phyloP scores from a whole-genome alignment of 192 early-diverging fungal species.

The Coemansia umbellata region DNA sequence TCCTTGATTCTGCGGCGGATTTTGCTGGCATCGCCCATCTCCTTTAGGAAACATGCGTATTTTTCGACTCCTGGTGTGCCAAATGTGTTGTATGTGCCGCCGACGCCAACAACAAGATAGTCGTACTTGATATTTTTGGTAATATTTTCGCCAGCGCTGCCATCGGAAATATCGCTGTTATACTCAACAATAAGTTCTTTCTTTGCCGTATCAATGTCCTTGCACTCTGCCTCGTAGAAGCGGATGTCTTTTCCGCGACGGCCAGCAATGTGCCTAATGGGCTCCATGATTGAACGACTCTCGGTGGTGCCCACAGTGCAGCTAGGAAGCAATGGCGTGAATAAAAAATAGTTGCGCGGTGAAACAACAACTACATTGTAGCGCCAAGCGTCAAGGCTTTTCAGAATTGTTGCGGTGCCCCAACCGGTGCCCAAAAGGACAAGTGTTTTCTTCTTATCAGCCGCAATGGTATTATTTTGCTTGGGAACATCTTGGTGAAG shows the following conservation, averaged over 20 bases:
- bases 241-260: slow-evolving; percentile 73
- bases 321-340: slow-evolving; percentile 86
- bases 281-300: slow-evolving; percentile 82
- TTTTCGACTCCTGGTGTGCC: slow-evolving; percentile 80
- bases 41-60: slow-evolving; percentile 81
- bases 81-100: slow-evolving; percentile 80
- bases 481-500: neutral
- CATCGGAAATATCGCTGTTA: slow-evolving; percentile 58
- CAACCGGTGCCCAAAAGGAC: slow-evolving; percentile 52
- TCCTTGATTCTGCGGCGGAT: slow-evolving; percentile 78
- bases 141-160: slow-evolving; percentile 6
- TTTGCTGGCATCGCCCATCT: slow-evolving; percentile 76
- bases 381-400: slow-evolving; percentile 59
- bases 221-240: slow-evolving; percentile 84
- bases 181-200: slow-evolving; percentile 76
- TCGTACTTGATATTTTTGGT: slow-evolving; percentile 61
- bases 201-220: slow-evolving; percentile 72
- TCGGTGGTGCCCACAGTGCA: slow-evolving; percentile 83
- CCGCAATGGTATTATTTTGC: too few relatives aligned
- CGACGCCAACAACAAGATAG: slow-evolving; percentile 77
- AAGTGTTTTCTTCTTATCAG: slow-evolving; percentile 33
- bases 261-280: slow-evolving; percentile 72
- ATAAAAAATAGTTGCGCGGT: slow-evolving; percentile 82
- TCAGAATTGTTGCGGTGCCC: slow-evolving; percentile 68
- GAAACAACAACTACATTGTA: slow-evolving; percentile 77